Base-by-base conservation (phyloP, 768 basidiomycete genomes). In the Mycena latifolia region DNA sequence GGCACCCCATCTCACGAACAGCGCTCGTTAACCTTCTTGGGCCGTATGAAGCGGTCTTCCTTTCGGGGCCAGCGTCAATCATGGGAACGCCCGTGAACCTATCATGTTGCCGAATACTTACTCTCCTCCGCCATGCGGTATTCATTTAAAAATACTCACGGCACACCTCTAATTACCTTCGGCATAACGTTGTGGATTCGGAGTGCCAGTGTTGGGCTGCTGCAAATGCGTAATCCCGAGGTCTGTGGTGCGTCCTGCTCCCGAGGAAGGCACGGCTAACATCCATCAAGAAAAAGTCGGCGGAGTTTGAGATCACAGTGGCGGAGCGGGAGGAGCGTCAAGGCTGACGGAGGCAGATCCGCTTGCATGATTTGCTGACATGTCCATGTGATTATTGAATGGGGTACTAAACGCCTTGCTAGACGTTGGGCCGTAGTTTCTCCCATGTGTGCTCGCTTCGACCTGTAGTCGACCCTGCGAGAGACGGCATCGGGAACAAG, bases 11-110 rank as follows among this genome's bases (percentile, higher is more conserved):
- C 52, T 50, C 56, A 52, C 63, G 55, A 53, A 45, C 55, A 58
- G 56, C 55, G 24, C 28, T 52, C 15, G 12, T 41, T 24, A 17
- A 2, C 33, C 33, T 14, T 7, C 14, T 35, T 14, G 8, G 33
- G 33, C 33, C 33, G 33, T n/a, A n/a, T n/a, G n/a, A n/a, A n/a
- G n/a, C n/a, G 5, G 28, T 37, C 28, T 53, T 35, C 28, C 45
- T 45, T 54, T 41, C 18, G 45, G 41, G 59, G 48, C n/a, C n/a
- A n/a, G 29, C 55, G 63, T n/a, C 31, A 58, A 63, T 65, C 50
- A 65, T 53, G 48, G 37, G 46, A 63, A 56, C 14, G 9, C 15
- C 24, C 39, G 51, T 11, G 1, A 4, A 33, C 18, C 39, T 41
- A 17, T 41, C n/a, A 45, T 51, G 39, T 64, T 20, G 41, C 48